These are phyloP conservation scores for Gnomoniopsis sp. DNA, from an alignment of 2,329 filamentous ascomycete genomes.

Conservation along the genomic window DNA sequence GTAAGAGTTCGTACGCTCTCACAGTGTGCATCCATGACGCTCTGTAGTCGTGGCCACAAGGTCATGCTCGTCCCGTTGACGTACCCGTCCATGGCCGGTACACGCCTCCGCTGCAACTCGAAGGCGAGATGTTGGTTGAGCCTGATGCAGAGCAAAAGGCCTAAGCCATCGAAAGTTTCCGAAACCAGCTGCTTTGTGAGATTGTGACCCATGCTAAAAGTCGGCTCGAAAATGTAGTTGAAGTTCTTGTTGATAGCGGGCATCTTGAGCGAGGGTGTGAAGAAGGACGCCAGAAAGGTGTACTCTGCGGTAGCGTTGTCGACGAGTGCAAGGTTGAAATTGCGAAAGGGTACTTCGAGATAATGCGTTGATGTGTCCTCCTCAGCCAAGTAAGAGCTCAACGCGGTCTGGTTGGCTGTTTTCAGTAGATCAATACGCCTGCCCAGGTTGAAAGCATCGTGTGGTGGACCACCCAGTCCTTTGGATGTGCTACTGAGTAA, in stretches of 20 bases:
- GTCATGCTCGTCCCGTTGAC: conserved; percentile 95
- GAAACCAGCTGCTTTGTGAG: conserved; percentile 75
- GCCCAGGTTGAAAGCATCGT: conserved; percentile 88
- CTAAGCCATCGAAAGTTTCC: conserved; percentile 78
- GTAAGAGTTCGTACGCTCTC: conserved; percentile 72
- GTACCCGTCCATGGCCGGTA: conserved; percentile 85
- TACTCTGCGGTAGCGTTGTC: conserved; percentile 96
- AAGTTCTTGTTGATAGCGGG: conserved; percentile 80
- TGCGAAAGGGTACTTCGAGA: conserved; percentile 84
- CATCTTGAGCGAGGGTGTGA: conserved; percentile 72
- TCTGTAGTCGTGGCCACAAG: conserved; percentile 92
- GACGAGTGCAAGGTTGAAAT: conserved; percentile 89
- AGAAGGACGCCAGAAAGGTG: conserved; percentile 87
- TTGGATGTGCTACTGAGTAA: conserved; percentile 49
- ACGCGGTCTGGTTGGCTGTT: conserved; percentile 67
- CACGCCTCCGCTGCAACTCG: conserved; percentile 84
- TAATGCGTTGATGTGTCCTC: conserved; percentile 85
- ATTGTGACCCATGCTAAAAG: conserved; percentile 76
- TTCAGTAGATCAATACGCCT: conserved; percentile 80
- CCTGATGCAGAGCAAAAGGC: conserved; percentile 84
- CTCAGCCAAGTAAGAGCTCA: conserved; percentile 87
- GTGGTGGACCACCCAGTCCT: conserved; percentile 51
- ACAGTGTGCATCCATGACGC: conserved; percentile 89
- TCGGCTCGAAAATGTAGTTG: conserved; percentile 82
- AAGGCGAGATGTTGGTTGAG: conserved; percentile 94